phyloP scores from a whole-genome alignment of 805 yeast genomes.

The Kodamaea fukazawae region DNA sequence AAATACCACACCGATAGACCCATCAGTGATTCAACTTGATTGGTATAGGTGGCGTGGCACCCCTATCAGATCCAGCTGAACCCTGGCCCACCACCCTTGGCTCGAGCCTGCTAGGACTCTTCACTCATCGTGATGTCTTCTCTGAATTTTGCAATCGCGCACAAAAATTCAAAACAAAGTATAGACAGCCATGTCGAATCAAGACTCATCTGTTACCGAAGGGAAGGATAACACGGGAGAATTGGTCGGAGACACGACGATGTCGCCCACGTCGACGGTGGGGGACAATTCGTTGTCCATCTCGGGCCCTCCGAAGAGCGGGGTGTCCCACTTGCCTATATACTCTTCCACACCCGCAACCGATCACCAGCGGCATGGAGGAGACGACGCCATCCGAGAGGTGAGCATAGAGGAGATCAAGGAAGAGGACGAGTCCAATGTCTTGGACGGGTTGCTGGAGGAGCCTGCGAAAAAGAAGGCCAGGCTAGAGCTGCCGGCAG shows the following conservation, averaged over 20 bases:
- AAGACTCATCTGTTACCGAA: neutral
- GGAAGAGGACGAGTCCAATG: constrained; percentile 1
- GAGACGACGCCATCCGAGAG: neutral
- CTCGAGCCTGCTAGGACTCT: too few relatives aligned
- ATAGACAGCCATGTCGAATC: neutral
- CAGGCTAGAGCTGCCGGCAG: neutral
- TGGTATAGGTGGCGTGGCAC: too few relatives aligned
- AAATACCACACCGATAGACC: too few relatives aligned
- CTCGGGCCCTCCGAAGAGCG: neutral
- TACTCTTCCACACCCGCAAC: constrained; percentile 3
- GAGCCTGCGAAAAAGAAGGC: constrained; percentile 1
- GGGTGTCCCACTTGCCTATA: neutral
- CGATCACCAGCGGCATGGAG: neutral
- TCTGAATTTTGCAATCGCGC: neutral
- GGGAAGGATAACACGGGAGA: constrained; percentile 2
- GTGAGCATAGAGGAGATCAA: constrained; percentile 1
- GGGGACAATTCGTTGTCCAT: neutral
- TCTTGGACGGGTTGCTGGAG: neutral
- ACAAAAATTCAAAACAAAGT: constrained; percentile 6
- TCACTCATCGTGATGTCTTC: too few relatives aligned
- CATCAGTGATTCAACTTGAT: too few relatives aligned
- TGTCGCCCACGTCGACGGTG: constrained; percentile 1
- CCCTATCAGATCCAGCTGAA: too few relatives aligned
- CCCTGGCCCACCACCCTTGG: too few relatives aligned
- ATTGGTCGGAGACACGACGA: constrained; percentile 2